These are phyloP conservation scores for Monosporascus sp. DNA, from an alignment of 2,329 filamentous ascomycete genomes.

Conservation along the genomic window DNA sequence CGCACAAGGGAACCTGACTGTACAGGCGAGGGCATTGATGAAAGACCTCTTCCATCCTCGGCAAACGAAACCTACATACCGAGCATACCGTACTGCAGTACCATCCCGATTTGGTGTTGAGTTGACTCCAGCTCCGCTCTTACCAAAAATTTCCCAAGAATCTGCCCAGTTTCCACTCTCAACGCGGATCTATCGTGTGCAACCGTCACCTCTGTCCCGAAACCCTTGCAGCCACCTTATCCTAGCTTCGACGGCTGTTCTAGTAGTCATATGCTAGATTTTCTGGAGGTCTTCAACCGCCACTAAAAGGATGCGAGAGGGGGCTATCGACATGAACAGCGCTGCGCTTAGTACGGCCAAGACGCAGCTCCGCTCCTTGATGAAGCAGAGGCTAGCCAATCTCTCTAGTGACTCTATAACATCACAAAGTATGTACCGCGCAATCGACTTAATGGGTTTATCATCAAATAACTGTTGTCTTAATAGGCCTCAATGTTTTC, in stretches of 20 bases:
- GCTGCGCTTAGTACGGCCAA: conserved; percentile 59
- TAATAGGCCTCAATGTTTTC: conserved; percentile 58
- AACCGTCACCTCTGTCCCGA: background rate
- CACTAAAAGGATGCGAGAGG: conserved; percentile 14
- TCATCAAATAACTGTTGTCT: conserved; percentile 3
- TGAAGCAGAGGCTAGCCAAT: conserved; percentile 60
- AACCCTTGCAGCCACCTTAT: background rate
- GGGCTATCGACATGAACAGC: conserved; percentile 22
- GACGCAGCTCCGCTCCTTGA: conserved; percentile 64
- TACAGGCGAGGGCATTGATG: background rate
- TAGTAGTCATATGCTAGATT: background rate
- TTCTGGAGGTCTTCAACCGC: conserved; percentile 1
- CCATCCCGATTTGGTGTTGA: background rate
- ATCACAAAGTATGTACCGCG: conserved; percentile 59
- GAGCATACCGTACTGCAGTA: background rate
- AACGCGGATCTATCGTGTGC: background rate
- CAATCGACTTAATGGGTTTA: background rate
- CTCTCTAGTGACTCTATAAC: conserved; percentile 57
- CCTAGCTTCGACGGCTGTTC: background rate
- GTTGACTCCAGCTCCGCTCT: background rate
- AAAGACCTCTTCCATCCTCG: background rate
- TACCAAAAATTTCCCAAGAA: background rate
- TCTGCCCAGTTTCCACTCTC: background rate
- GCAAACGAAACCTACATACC: background rate
- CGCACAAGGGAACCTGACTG: too few relatives aligned